Conservation (phyloP, 176 grass and related monocot species). For the Aechmea fasciata region DNA sequence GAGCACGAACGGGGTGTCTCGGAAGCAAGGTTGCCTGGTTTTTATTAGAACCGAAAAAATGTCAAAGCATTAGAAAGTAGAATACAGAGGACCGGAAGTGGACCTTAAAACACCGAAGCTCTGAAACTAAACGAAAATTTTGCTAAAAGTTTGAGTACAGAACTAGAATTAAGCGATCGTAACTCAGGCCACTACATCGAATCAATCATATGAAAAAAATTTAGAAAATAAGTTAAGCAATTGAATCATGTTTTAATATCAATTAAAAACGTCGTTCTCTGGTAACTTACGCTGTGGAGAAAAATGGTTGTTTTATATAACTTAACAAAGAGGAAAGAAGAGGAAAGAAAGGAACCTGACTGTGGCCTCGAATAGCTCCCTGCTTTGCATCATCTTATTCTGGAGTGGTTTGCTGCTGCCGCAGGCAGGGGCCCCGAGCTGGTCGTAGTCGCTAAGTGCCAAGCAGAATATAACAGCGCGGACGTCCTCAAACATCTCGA, state of each 20-base stretch:
- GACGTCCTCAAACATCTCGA: slow-evolving; percentile 99
- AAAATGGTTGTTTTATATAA: no score
- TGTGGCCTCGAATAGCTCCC: slow-evolving; percentile 79
- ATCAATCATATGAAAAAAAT: no score
- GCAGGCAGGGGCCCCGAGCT: slow-evolving; percentile 33
- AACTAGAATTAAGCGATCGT: no score
- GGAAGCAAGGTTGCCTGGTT: slow-evolving; percentile 71
- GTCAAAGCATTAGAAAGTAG: neutral
- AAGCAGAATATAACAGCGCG: slow-evolving; percentile 75
- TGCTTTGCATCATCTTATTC: slow-evolving; percentile 93
- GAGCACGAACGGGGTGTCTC: slow-evolving; percentile 65
- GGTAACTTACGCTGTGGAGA: no score
- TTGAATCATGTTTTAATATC: no score
- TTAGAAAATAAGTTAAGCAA: no score
- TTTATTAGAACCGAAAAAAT: neutral
- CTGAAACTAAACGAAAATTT: no score
- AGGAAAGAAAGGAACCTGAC: slow-evolving; percentile 39
- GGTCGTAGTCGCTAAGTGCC: slow-evolving; percentile 69
- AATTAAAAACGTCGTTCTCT: no score
- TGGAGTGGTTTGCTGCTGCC: slow-evolving; percentile 25
- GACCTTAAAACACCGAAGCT: no score
- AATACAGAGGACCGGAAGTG: neutral
- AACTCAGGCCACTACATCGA: no score
- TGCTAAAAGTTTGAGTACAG: no score
- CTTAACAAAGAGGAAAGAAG: neutral